Base-by-base conservation (phyloP, 768 basidiomycete species). In the Daedalea quercina region DNA sequence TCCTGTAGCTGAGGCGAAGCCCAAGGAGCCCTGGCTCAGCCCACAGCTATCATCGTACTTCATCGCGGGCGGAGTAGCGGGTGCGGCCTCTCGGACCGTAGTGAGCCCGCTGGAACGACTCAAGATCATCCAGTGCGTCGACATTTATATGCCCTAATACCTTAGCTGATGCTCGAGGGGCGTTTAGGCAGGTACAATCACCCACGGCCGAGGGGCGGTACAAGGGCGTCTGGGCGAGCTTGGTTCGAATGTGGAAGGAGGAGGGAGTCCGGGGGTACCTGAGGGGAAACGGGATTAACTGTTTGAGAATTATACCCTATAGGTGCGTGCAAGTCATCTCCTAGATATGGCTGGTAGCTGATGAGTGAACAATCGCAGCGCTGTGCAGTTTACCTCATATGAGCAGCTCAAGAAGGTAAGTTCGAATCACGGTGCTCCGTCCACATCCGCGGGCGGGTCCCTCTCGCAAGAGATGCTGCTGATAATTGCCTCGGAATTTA, bases 201-300 rank as follows among this genome's bases (percentile, higher is more conserved):
- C 77, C 70, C 43, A 69, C 76, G 25, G 75, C 79, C 15, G 73
- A 77, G 57, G 69, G 73, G 47, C 85, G 87, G 62, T 94, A 94
- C 70, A 82, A 76, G 60, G 92, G 92, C 19, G 91, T 94, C 33
- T 90, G 84, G 82, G 72, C 80, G 17, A 90, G 88, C 59, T 78
- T 95, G 43, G 77, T 78, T 17, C 81, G 94, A 56, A 94, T 94
- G 84, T 97, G 91, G 89, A 71, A 73, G 57, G 94, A 97, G 66
- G 95, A 98, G 68, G 95, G 95, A 8, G 85, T 94, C 69, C 80
- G 70, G 66, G 95, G 94, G 12, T 93, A 83, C 68, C 94, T 97
- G 94, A 76, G 90, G 59, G 95, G 95, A 3, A 97, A 97, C 60
- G 82, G 85, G 37, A 87, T 94, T 65, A 94, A 94, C 70, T 92